Conservation (phyloP, 2,329 filamentous ascomycete genomes). For the Aotearoamyces nothofagi region DNA sequence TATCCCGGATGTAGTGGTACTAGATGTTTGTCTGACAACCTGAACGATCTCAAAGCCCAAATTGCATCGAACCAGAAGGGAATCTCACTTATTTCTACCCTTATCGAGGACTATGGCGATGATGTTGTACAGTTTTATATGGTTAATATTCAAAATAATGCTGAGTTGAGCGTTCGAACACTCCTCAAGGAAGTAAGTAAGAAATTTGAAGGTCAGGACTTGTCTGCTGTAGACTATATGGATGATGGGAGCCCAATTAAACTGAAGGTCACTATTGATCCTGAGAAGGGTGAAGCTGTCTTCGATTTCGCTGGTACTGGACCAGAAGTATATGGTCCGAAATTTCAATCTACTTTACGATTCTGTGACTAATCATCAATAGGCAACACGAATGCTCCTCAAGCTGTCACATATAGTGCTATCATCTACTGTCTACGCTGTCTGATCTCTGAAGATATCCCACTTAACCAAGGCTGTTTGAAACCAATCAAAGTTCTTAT, state of each 20-base stretch:
- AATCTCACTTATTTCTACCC: constrained; percentile 57
- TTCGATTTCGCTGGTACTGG: constrained; percentile 73
- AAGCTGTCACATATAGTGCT: constrained; percentile 64
- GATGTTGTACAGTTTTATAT: constrained; percentile 72
- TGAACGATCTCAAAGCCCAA: constrained; percentile 77
- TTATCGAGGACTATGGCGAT: constrained; percentile 68
- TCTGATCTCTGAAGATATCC: constrained; percentile 67
- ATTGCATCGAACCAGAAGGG: constrained; percentile 79
- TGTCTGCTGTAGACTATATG: constrained; percentile 70
- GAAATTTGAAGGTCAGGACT: constrained; percentile 53
- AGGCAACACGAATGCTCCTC: constrained; percentile 61
- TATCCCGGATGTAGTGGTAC: constrained; percentile 67
- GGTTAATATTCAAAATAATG: constrained; percentile 68
- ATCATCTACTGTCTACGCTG: constrained; percentile 73
- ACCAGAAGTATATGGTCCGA: constrained; percentile 54
- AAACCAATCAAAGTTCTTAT: constrained; percentile 57
- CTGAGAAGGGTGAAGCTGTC: constrained; percentile 55
- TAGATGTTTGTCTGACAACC: constrained; percentile 64
- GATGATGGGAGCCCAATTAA: constrained; percentile 71
- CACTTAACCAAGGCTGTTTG: constrained; percentile 69
- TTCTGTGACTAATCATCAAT: constrained; percentile 5
- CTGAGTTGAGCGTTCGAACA: constrained; percentile 58
- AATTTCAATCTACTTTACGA: too few species aligned
- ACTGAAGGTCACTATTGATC: constrained; percentile 61
- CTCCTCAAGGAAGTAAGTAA: constrained; percentile 58